A percentile compares a stretch with the other conserved stretches of the same genome.
These are phyloP conservation scores for Tricholoma bakamatsutake DNA, from an alignment of 768 basidiomycete species.

Conservation along the genomic window DNA sequence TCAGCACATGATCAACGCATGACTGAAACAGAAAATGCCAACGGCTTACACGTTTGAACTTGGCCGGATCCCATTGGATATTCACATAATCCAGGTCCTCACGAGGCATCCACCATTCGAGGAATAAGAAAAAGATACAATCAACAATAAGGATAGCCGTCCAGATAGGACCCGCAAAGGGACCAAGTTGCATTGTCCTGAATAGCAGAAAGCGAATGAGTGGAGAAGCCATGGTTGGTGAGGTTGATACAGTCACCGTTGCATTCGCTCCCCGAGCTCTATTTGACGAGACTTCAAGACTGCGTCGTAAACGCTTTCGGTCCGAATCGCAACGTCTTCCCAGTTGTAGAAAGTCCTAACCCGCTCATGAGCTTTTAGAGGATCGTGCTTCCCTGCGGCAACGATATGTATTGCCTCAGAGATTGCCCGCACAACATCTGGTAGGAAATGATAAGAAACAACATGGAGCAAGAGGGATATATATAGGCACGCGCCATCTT, in stretches of 20 bases:
- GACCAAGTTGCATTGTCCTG: constrained; percentile 74
- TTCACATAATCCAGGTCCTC: constrained; percentile 72
- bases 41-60: constrained; percentile 29
- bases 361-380: constrained; percentile 66
- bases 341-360: constrained; percentile 86
- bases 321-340: constrained; percentile 71
- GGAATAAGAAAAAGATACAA: constrained; percentile 77
- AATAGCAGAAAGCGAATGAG: not conserved
- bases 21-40: not conserved
- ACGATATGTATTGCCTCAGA: constrained; percentile 75
- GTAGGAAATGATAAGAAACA: not conserved
- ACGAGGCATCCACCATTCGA: constrained; percentile 83
- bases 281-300: constrained; percentile 57
- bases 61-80: constrained; percentile 49
- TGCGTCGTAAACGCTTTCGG: constrained; percentile 74
- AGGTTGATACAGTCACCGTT: constrained; percentile 42
- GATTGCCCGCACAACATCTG: constrained; percentile 83
- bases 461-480: not conserved
- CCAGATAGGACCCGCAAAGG: constrained; percentile 82
- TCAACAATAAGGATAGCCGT: constrained; percentile 85
- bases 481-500: constrained; percentile 61
- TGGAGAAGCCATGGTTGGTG: not conserved
- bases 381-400: constrained; percentile 62
- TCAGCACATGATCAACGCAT: not conserved
- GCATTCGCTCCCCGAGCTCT: constrained; percentile 74